Percentiles rank a stretch among this genome's conserved stretches.
phyloP scores from a whole-genome alignment of 768 basidiomycete genomes.

The Roridomyces roridus region DNA sequence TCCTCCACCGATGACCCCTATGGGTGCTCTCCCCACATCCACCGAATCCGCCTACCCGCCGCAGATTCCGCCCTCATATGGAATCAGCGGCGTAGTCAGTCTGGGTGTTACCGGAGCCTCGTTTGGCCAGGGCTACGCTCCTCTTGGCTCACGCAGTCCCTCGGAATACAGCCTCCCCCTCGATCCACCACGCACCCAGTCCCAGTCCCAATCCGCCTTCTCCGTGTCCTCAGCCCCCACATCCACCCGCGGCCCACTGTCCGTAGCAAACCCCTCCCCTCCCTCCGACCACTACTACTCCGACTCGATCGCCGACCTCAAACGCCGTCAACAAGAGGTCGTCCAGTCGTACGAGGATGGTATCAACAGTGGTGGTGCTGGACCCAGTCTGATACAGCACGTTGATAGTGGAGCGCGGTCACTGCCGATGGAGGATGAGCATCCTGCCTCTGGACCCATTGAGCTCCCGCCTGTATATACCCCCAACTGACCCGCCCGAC shows the following conservation, averaged over 20 bases:
- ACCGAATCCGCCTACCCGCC: neutral
- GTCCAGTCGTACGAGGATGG: constrained; percentile 24
- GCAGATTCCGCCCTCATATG: neutral
- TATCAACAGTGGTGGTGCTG: neutral
- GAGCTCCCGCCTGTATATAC: no score
- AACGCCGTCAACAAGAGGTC: constrained; percentile 23
- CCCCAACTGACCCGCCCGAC: no score
- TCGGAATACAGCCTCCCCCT: neutral
- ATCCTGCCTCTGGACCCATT: no score
- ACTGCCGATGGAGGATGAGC: no score
- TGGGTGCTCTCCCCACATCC: constrained; percentile 8
- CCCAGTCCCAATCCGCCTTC: constrained; percentile 6
- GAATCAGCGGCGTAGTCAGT: neutral
- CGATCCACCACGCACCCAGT: neutral
- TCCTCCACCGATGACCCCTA: constrained; percentile 14
- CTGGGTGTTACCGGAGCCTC: neutral
- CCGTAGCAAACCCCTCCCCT: constrained; percentile 3
- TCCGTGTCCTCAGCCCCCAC: constrained; percentile 12
- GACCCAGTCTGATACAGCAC: no score
- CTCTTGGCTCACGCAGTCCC: neutral
- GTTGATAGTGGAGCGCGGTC: no score
- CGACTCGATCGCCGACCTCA: constrained; percentile 25
- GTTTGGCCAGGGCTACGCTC: neutral
- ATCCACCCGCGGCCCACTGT: constrained; percentile 12
- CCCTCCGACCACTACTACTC: constrained; percentile 1